Evolutionary conservation across 2,329 filamentous ascomycete species (phyloP).

Genomic region (Aspergillus tamarii): DNA sequence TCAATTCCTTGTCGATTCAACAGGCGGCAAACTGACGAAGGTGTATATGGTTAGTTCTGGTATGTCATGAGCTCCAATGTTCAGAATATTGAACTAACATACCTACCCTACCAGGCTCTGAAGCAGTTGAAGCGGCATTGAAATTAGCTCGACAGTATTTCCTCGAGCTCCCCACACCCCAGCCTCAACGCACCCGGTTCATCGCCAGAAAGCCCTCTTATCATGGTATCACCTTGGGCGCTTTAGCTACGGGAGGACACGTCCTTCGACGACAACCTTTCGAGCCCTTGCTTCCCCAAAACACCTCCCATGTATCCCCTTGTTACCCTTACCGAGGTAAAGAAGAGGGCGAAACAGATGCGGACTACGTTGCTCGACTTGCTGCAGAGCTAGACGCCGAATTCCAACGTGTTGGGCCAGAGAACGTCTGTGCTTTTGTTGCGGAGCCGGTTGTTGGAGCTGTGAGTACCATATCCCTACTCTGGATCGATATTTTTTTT

Average conservation of each 20-base stretch:
- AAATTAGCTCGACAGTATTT: slow-evolving; percentile 71
- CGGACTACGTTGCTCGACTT: slow-evolving; percentile 63
- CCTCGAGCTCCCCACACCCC: slow-evolving; percentile 55
- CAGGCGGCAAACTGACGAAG: slow-evolving; percentile 56
- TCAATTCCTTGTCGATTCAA: slow-evolving; percentile 53
- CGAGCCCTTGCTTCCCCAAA: slow-evolving; percentile 59
- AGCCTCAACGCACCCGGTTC: slow-evolving; percentile 61
- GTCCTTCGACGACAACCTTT: slow-evolving; percentile 63
- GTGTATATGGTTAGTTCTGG: slow-evolving; percentile 63
- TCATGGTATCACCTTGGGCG: slow-evolving; percentile 71
- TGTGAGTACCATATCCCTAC: slow-evolving; percentile 46
- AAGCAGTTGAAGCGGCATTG: slow-evolving; percentile 69
- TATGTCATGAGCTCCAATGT: slow-evolving; percentile 26
- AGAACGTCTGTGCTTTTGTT: slow-evolving; percentile 71
- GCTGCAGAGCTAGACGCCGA: slow-evolving; percentile 68
- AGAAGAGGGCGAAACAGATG: slow-evolving; percentile 55
- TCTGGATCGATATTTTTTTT: background rate
- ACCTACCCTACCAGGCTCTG: slow-evolving; percentile 58
- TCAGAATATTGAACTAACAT: background rate
- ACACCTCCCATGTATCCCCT: slow-evolving; percentile 65
- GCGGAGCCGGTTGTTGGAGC: slow-evolving; percentile 74
- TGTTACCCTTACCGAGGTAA: slow-evolving; percentile 68
- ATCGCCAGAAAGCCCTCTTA: slow-evolving; percentile 69
- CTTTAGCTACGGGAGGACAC: slow-evolving; percentile 68
- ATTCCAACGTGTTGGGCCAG: slow-evolving; percentile 65